A percentile compares a stretch with the other conserved stretches of the same genome.
Evolutionary conservation across 768 basidiomycete genomes (phyloP).

Genomic region (Russula lepida): DNA sequence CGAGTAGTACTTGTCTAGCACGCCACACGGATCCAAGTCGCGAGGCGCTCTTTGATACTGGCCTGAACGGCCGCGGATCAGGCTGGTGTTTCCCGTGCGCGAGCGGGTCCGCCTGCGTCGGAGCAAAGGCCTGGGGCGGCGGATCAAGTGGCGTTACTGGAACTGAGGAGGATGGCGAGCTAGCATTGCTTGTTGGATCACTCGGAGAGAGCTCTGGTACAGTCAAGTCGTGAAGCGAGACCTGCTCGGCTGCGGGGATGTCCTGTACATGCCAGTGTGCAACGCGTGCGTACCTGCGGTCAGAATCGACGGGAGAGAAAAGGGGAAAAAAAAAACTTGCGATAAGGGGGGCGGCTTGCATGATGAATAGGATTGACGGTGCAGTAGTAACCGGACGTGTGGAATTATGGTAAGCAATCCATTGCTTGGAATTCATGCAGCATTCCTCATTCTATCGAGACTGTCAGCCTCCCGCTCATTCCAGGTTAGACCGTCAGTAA

Average conservation of each 20-base stretch:
- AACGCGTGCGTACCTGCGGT: not conserved
- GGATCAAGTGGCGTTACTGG: conserved; percentile 6
- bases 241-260: conserved; percentile 15
- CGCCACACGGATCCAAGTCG: conserved; percentile 7
- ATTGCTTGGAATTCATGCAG: not conserved
- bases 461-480: not conserved
- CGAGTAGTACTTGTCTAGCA: conserved; percentile 4
- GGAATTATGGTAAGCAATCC: not conserved
- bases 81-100: conserved; percentile 14
- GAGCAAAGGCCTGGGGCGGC: not conserved
- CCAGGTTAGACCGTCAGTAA: too few relatives aligned
- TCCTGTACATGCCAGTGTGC: conserved; percentile 3
- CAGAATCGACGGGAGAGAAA: not conserved
- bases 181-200: not conserved
- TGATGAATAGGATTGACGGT: not conserved
- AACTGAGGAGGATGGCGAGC: conserved; percentile 6
- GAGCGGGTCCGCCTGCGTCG: not conserved
- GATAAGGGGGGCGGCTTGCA: conserved; percentile 10
- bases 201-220: conserved; percentile 14
- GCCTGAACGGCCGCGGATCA: conserved; percentile 4
- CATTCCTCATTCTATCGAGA: not conserved
- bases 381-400: not conserved
- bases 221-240: conserved; percentile 5
- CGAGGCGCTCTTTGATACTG: not conserved
- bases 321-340: not conserved